These are phyloP conservation scores for Thalassiosira oceanica DNA, from an alignment of 352 stramenopile genomes.

Conservation along the genomic window DNA sequence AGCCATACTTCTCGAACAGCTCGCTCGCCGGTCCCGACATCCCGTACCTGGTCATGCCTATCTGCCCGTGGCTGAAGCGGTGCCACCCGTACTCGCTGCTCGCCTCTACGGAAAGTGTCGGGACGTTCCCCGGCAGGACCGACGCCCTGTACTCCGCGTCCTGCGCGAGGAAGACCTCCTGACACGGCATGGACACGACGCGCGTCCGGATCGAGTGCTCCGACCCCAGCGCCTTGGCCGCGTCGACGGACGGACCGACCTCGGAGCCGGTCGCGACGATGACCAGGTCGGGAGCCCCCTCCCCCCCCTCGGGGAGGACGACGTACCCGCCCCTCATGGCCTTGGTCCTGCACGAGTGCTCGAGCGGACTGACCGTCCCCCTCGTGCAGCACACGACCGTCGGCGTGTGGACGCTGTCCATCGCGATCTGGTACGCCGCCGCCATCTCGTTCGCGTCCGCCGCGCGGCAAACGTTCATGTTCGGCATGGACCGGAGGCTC, in stretches of 20 bases:
- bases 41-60: constrained; percentile 80
- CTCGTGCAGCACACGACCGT: constrained; percentile 92
- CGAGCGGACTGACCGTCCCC: constrained; percentile 88
- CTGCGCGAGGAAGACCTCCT: constrained; percentile 96
- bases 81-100: constrained; percentile 91
- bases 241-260: constrained; percentile 92
- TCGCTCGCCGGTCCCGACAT: constrained; percentile 60
- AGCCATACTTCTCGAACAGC: constrained; percentile 87
- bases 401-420: constrained; percentile 87
- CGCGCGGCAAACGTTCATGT: constrained; percentile 96
- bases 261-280: constrained; percentile 93
- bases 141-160: constrained; percentile 91
- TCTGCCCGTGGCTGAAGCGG: constrained; percentile 93
- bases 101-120: constrained; percentile 94
- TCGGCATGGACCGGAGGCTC: constrained; percentile 93
- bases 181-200: constrained; percentile 96
- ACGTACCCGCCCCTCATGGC: constrained; percentile 89
- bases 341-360: constrained; percentile 86
- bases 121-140: constrained; percentile 92
- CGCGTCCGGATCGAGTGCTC: constrained; percentile 83
- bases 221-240: constrained; percentile 84
- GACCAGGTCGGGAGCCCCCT: constrained; percentile 87
- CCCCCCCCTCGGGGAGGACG: constrained; percentile 75
- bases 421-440: constrained; percentile 89
- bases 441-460: constrained; percentile 98